phyloP scores from a whole-genome alignment of 345 rosid species.

The Combretum micranthum region DNA sequence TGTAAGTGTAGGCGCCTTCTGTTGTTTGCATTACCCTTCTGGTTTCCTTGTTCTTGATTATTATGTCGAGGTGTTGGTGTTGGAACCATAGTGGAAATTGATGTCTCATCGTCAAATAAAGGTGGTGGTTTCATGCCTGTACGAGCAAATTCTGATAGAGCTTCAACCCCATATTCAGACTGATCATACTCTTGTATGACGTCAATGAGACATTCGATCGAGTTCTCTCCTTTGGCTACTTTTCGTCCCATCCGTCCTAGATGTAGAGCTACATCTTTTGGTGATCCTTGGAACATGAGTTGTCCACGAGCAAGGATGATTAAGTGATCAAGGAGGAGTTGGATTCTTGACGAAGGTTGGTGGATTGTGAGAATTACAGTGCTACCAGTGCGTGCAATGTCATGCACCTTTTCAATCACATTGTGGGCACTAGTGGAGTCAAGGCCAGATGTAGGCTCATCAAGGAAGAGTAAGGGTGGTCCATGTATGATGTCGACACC shows the following conservation, averaged over 20 bases:
- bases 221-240: slow-evolving; percentile 49
- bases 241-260: slow-evolving; percentile 45
- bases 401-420: slow-evolving; percentile 55
- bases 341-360: slow-evolving; percentile 60
- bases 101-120: slow-evolving; percentile 22
- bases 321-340: slow-evolving; percentile 50
- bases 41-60: slow-evolving; percentile 1
- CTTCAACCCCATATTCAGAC: slow-evolving; percentile 45
- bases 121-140: slow-evolving; percentile 49
- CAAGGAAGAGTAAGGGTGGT: slow-evolving; percentile 49
- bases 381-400: slow-evolving; percentile 57
- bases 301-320: slow-evolving; percentile 58
- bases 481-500: slow-evolving; percentile 64
- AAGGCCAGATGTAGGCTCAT: slow-evolving; percentile 74
- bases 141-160: slow-evolving; percentile 38
- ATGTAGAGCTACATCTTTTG: slow-evolving; percentile 43
- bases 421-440: slow-evolving; percentile 62
- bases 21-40: slow-evolving; percentile 1
- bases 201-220: slow-evolving; percentile 53
- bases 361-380: slow-evolving; percentile 66
- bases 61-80: slow-evolving; percentile 20
- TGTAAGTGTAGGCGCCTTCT: slow-evolving; percentile 26
- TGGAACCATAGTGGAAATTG: slow-evolving; percentile 20
- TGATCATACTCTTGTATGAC: slow-evolving; percentile 57
- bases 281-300: slow-evolving; percentile 63